phyloP scores from a whole-genome alignment of 179 eudicot genomes.

The Patellifolia procumbens region DNA sequence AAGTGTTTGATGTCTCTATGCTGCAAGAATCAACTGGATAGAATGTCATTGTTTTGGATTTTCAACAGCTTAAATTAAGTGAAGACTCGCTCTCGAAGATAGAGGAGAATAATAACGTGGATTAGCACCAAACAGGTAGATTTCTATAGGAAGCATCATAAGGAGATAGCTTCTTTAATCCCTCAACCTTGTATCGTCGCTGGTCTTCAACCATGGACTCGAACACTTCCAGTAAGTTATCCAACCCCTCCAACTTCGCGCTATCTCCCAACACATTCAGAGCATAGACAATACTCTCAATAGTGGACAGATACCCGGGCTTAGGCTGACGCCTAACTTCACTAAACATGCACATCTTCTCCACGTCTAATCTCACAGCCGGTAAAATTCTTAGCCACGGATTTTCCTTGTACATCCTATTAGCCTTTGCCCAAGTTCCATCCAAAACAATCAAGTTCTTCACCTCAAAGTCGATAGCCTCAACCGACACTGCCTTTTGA shows the following conservation, averaged over 20 bases:
- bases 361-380: slow-evolving; percentile 64
- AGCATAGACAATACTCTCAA: slow-evolving; percentile 84
- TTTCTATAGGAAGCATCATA: slow-evolving; percentile 3
- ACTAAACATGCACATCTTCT: slow-evolving; percentile 63
- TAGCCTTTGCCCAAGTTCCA: slow-evolving; percentile 93
- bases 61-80: too few relatives aligned
- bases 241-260: slow-evolving; percentile 45
- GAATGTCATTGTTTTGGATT: too few relatives aligned
- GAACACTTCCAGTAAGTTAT: slow-evolving; percentile 63
- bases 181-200: slow-evolving; percentile 64
- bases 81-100: too few relatives aligned
- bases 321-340: slow-evolving; percentile 87
- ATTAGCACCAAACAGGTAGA: background rate
- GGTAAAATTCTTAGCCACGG: slow-evolving; percentile 84
- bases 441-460: slow-evolving; percentile 88
- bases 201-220: slow-evolving; percentile 89
- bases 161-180: slow-evolving; percentile 40
- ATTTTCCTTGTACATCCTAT: slow-evolving; percentile 76
- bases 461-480: slow-evolving; percentile 54
- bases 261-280: slow-evolving; percentile 57
- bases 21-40: too few relatives aligned
- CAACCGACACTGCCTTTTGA: slow-evolving; percentile 42
- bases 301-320: slow-evolving; percentile 74
- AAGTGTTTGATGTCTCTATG: too few relatives aligned
- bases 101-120: too few relatives aligned